Percentiles rank a stretch among this genome's conserved stretches.
These are phyloP conservation scores for Debaryomyces subglobosus DNA, from an alignment of 1,139 yeast genomes.

Conservation along the genomic window DNA sequence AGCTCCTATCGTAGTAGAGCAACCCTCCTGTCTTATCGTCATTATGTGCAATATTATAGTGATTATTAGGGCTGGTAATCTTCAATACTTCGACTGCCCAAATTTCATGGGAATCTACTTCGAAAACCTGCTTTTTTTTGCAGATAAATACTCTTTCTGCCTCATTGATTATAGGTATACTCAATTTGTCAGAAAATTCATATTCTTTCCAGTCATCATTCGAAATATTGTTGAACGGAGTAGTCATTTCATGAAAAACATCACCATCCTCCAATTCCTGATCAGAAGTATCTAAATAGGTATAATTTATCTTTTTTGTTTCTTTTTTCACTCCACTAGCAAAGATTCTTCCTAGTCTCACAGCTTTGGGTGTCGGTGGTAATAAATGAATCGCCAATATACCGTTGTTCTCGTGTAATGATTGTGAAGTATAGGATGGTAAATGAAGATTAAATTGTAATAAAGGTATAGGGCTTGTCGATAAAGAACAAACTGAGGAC, in stretches of 20 bases:
- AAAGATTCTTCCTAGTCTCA: slow-evolving; percentile 57
- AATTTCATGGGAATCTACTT: slow-evolving; percentile 80
- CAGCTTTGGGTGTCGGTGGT: slow-evolving; percentile 57
- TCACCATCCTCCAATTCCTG: slow-evolving; percentile 38
- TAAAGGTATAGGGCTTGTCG: slow-evolving; percentile 72
- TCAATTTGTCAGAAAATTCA: slow-evolving; percentile 21
- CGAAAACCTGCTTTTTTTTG: slow-evolving; percentile 52
- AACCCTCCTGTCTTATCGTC: slow-evolving; percentile 54
- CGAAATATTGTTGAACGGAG: slow-evolving; percentile 48
- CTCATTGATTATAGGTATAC: slow-evolving; percentile 60
- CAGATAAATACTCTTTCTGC: slow-evolving; percentile 72
- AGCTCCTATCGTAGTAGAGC: slow-evolving; percentile 63
- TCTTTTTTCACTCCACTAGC: slow-evolving; percentile 56
- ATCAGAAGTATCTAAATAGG: slow-evolving; percentile 12
- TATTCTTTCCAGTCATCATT: slow-evolving; percentile 30
- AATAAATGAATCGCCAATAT: slow-evolving; percentile 75
- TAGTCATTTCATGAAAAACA: slow-evolving; percentile 48
- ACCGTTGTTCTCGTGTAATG: slow-evolving; percentile 54
- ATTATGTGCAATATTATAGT: slow-evolving; percentile 18
- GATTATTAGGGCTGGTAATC: slow-evolving; percentile 37
- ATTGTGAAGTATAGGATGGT: slow-evolving; percentile 76
- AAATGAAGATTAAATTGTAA: slow-evolving; percentile 80
- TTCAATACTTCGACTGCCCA: slow-evolving; percentile 78
- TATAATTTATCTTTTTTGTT: slow-evolving; percentile 16
- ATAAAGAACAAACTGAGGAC: slow-evolving; percentile 78